Conservation (phyloP, 345 rosid genomes). For the Adansonia digitata region DNA sequence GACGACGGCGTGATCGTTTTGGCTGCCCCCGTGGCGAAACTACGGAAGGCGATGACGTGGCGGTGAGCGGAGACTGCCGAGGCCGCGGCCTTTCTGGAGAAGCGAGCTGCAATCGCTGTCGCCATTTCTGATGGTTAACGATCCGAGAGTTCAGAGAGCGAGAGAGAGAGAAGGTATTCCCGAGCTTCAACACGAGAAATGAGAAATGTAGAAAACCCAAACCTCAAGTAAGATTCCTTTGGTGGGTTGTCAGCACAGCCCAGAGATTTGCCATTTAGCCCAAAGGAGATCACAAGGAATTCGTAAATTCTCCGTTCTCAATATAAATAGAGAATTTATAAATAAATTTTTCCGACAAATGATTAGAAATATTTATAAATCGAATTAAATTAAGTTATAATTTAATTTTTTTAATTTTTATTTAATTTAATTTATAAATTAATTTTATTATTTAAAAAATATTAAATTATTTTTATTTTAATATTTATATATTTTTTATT, state of each 20-base stretch:
- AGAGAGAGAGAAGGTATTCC: neutral
- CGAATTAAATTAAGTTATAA: too few relatives aligned
- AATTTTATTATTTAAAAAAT: too few relatives aligned
- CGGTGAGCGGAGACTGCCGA: slow-evolving; percentile 4
- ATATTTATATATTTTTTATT: too few relatives aligned
- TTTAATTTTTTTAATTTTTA: too few relatives aligned
- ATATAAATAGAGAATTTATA: too few relatives aligned
- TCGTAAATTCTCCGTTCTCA: too few relatives aligned
- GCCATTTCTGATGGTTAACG: slow-evolving; percentile 40
- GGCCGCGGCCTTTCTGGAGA: slow-evolving; percentile 38
- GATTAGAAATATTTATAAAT: too few relatives aligned
- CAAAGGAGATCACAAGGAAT: neutral
- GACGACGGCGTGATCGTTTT: slow-evolving; percentile 57
- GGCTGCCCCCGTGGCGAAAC: slow-evolving; percentile 28
- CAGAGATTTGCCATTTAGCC: neutral
- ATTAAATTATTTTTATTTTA: too few relatives aligned
- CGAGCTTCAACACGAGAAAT: slow-evolving; percentile 9
- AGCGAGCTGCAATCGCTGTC: slow-evolving; percentile 49
- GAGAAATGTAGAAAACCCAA: slow-evolving; percentile 5
- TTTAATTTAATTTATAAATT: too few relatives aligned
- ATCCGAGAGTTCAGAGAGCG: neutral
- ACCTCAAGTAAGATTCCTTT: neutral
- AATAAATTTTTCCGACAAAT: too few relatives aligned
- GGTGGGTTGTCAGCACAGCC: neutral
- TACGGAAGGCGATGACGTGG: slow-evolving; percentile 22